These are phyloP conservation scores for Cystobasidium tubakii DNA, from an alignment of 768 basidiomycete genomes.

Conservation along the genomic window DNA sequence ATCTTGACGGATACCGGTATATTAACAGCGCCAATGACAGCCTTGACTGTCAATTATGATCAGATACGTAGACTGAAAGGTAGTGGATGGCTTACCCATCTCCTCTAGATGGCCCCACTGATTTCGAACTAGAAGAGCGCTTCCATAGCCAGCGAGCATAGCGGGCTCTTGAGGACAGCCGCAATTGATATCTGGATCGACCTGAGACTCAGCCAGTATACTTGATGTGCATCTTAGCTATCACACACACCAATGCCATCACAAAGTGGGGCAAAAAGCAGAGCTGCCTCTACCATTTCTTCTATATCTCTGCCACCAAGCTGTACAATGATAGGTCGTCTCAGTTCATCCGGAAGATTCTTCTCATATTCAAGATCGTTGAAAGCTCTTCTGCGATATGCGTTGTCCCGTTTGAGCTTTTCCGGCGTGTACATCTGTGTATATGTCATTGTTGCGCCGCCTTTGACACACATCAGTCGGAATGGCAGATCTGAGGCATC, in stretches of 20 bases:
- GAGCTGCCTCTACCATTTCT: conserved; percentile 59
- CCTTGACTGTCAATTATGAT: conserved; percentile 54
- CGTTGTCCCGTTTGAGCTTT: conserved; percentile 59
- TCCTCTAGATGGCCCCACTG: conserved; percentile 66
- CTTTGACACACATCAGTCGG: conserved; percentile 58
- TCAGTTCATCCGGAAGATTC: conserved; percentile 45
- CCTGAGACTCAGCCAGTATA: too few relatives aligned
- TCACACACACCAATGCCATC: conserved; percentile 1
- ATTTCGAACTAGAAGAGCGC: conserved; percentile 65
- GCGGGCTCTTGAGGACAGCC: conserved; percentile 73
- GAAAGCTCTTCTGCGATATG: conserved; percentile 62
- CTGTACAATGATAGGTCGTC: conserved; percentile 62
- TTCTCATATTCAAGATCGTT: conserved; percentile 54
- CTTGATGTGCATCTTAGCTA: too few relatives aligned
- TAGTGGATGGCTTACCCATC: conserved; percentile 55
- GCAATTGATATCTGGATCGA: conserved; percentile 64
- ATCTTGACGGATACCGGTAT: conserved; percentile 65
- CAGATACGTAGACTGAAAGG: not conserved
- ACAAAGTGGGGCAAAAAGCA: conserved; percentile 55
- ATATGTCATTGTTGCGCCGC: conserved; percentile 65
- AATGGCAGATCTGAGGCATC: conserved; percentile 75
- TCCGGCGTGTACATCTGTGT: conserved; percentile 72
- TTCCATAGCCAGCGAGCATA: conserved; percentile 63
- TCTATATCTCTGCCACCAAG: conserved; percentile 68
- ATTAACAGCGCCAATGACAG: conserved; percentile 60